A percentile compares a stretch with the other conserved stretches of the same genome.
These are phyloP conservation scores for Gossypium herbaceum DNA, from an alignment of 345 rosid species.

Conservation along the genomic window DNA sequence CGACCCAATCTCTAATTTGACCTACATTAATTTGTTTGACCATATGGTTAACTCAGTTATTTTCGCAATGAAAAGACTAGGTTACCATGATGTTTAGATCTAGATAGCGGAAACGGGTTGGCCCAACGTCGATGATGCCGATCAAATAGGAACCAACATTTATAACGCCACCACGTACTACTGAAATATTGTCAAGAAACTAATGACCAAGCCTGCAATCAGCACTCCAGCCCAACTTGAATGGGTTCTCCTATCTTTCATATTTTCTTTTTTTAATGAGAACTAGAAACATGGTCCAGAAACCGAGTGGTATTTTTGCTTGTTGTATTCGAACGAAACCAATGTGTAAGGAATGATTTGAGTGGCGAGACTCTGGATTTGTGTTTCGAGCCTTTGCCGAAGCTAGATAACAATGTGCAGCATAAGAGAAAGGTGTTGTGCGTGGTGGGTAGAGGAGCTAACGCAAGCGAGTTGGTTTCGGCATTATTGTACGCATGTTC, in stretches of 20 bases:
- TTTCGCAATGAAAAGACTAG: conserved; percentile 76
- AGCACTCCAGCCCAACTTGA: conserved; percentile 90
- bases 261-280: conserved; percentile 81
- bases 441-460: conserved; percentile 59
- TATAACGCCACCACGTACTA: conserved; percentile 84
- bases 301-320: conserved; percentile 88
- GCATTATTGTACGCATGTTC: conserved; percentile 83
- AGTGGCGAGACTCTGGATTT: conserved; percentile 49
- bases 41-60: conserved; percentile 75
- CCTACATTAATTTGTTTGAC: conserved; percentile 78
- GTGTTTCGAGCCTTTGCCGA: conserved; percentile 49
- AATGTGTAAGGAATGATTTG: conserved; percentile 54
- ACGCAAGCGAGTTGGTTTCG: conserved; percentile 44
- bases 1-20: conserved; percentile 58
- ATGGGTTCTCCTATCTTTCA: conserved; percentile 45
- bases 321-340: conserved; percentile 64
- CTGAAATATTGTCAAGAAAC: conserved; percentile 58
- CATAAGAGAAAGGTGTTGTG: conserved; percentile 85
- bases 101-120: conserved; percentile 95
- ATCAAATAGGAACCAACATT: conserved; percentile 80
- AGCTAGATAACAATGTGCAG: conserved; percentile 64
- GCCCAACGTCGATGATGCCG: conserved; percentile 78
- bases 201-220: conserved; percentile 47
- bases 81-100: conserved; percentile 61
- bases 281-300: conserved; percentile 82